These are phyloP conservation scores for Phytopythium cucurbitacearum DNA, from an alignment of 352 stramenopile genomes.

Conservation along the genomic window DNA sequence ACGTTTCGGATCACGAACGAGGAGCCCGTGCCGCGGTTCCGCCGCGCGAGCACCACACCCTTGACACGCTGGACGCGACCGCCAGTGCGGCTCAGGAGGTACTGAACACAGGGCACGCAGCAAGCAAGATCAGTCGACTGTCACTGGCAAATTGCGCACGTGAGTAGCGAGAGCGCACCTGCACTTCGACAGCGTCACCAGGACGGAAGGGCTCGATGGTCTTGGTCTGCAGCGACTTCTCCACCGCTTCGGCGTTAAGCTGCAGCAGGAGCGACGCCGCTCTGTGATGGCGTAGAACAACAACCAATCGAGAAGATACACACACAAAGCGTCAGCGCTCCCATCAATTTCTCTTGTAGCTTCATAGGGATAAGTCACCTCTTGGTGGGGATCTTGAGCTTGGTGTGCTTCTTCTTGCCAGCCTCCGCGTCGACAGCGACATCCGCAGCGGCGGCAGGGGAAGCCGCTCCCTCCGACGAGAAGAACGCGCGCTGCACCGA, in stretches of 20 bases:
- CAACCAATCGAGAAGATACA: not conserved
- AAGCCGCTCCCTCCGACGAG: constrained; percentile 22
- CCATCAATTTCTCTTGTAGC: too few species aligned
- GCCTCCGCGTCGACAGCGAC: constrained; percentile 4
- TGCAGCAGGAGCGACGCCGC: constrained; percentile 63
- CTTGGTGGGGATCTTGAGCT: constrained; percentile 82
- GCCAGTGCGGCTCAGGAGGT: constrained; percentile 70
- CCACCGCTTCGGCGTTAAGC: constrained; percentile 63
- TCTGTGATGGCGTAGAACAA: constrained; percentile 6
- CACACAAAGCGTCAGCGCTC: not conserved
- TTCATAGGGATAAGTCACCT: constrained; percentile 17
- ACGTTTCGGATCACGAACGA: constrained; percentile 87
- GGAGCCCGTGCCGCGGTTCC: constrained; percentile 77
- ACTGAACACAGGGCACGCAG: constrained; percentile 19
- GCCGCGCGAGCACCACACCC: constrained; percentile 73
- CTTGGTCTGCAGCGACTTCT: constrained; percentile 56
- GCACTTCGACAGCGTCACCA: constrained; percentile 75
- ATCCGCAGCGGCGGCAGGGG: constrained; percentile 6
- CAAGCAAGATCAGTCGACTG: constrained; percentile 1
- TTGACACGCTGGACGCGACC: constrained; percentile 72
- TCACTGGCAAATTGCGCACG: too few species aligned
- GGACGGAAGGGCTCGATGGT: constrained; percentile 72
- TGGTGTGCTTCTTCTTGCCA: constrained; percentile 39
- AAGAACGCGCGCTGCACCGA: constrained; percentile 29
- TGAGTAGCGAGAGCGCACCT: constrained; percentile 3